phyloP scores from a whole-genome alignment of 2,329 filamentous ascomycete genomes.

The Myrmaecium sp. region DNA sequence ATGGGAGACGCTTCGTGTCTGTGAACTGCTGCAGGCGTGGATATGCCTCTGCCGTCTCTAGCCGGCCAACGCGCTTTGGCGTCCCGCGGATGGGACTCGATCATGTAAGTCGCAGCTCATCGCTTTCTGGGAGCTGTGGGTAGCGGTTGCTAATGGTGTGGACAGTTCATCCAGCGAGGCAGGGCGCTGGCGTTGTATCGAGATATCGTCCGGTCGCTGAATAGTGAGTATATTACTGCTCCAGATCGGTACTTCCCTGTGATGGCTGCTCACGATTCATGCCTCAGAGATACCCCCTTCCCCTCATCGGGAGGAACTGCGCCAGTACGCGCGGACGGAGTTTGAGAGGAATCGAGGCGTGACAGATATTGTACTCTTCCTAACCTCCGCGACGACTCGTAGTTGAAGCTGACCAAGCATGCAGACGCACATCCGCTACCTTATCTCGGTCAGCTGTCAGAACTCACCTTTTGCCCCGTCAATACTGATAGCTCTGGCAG shows the following conservation, averaged over 20 bases:
- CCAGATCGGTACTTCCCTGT: neutral
- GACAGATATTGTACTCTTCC: slow-evolving; percentile 24
- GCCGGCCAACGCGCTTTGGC: slow-evolving; percentile 14
- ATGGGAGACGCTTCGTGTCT: too few species aligned
- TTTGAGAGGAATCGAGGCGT: slow-evolving; percentile 30
- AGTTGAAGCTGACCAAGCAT: too few species aligned
- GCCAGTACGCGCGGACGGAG: slow-evolving; percentile 29
- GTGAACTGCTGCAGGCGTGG: too few species aligned
- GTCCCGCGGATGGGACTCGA: slow-evolving; percentile 17
- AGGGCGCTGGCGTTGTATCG: slow-evolving; percentile 30
- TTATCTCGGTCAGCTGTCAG: slow-evolving; percentile 23
- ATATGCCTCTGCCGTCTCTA: too few species aligned
- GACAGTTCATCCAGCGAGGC: slow-evolving; percentile 32
- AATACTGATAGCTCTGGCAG: slow-evolving; percentile 8
- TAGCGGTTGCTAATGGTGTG: neutral
- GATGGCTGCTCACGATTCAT: neutral
- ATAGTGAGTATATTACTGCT: slow-evolving; percentile 9
- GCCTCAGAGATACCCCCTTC: slow-evolving; percentile 18
- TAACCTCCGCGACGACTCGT: slow-evolving; percentile 5
- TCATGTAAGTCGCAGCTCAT: slow-evolving; percentile 15
- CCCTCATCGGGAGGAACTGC: slow-evolving; percentile 25
- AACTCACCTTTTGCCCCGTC: neutral
- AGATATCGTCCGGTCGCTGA: slow-evolving; percentile 26
- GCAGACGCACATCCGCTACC: slow-evolving; percentile 29
- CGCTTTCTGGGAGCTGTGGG: too few species aligned